phyloP scores from a whole-genome alignment of 139 green algal genomes.

The Chlamydomonas sp. region DNA sequence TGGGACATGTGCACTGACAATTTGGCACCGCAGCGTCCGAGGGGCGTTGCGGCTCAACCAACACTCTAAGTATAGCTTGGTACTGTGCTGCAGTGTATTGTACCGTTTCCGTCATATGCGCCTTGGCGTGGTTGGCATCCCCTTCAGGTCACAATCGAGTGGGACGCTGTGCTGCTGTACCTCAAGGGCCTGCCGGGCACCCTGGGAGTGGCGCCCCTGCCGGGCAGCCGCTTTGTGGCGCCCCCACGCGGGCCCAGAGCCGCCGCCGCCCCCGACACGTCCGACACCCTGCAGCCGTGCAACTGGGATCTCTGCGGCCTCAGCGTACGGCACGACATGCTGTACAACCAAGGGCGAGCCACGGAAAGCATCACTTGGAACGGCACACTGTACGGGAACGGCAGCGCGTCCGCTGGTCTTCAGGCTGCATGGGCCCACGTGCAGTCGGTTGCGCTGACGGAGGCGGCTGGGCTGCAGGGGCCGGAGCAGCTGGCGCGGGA shows the following conservation, averaged over 20 bases:
- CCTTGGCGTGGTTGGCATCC: neutral
- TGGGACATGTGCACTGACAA: neutral
- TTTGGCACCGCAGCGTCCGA: neutral
- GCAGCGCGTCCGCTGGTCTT: no score
- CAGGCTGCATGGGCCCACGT: neutral
- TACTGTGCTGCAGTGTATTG: neutral
- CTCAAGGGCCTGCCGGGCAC: neutral
- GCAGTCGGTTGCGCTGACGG: neutral
- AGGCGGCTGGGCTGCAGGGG: neutral
- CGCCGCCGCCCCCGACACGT: no score
- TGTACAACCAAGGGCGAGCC: neutral
- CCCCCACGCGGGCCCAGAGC: neutral
- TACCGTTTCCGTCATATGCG: no score
- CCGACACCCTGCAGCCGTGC: neutral
- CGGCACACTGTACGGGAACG: no score
- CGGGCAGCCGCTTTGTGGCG: neutral
- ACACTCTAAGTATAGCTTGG: neutral
- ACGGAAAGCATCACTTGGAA: no score
- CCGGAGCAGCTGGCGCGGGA: neutral
- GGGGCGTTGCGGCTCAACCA: neutral
- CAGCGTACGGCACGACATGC: neutral
- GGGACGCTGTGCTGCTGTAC: neutral
- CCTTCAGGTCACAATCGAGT: neutral
- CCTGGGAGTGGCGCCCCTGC: constrained; percentile 3
- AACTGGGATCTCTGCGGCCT: neutral